phyloP scores from a whole-genome alignment of 495 filamentous ascomycete genomes.

The Daldinia decipiens region DNA sequence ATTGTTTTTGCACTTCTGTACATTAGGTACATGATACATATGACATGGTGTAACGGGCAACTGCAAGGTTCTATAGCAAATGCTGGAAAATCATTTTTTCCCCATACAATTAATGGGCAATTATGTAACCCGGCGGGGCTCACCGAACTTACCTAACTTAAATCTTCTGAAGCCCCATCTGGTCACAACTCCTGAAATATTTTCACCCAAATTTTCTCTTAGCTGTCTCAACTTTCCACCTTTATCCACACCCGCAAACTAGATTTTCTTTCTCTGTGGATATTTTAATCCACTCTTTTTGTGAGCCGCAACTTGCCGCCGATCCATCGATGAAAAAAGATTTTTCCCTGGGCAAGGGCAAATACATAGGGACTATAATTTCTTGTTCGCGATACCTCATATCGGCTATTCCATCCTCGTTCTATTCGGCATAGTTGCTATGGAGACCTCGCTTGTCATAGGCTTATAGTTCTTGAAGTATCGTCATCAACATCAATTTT shows the following conservation, averaged over 20 bases:
- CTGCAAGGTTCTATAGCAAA: no score
- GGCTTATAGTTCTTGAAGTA: neutral
- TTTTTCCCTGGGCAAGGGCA: slow-evolving; percentile 4
- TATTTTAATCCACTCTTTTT: slow-evolving; percentile 2
- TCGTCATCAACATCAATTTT: neutral
- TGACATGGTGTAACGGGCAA: no score
- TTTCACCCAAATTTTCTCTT: slow-evolving; percentile 19
- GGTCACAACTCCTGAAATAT: slow-evolving; percentile 25
- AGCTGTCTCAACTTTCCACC: slow-evolving; percentile 19
- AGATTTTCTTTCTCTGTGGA: slow-evolving; percentile 19
- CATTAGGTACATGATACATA: neutral
- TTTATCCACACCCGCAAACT: slow-evolving; percentile 26
- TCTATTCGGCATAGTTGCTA: slow-evolving; percentile 11
- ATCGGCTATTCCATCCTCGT: neutral
- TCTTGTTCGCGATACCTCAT: neutral
- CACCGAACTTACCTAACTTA: slow-evolving; percentile 10
- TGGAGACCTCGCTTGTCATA: slow-evolving; percentile 6
- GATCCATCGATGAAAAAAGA: slow-evolving; percentile 29
- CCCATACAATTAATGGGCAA: neutral
- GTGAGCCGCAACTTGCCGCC: slow-evolving; percentile 38
- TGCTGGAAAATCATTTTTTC: slow-evolving; percentile 27
- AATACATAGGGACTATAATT: neutral
- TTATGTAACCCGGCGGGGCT: slow-evolving; percentile 24
- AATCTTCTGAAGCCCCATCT: neutral
- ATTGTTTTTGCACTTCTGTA: neutral